phyloP scores from a whole-genome alignment of 1,139 yeast species.

The Pneumocystis canis region DNA sequence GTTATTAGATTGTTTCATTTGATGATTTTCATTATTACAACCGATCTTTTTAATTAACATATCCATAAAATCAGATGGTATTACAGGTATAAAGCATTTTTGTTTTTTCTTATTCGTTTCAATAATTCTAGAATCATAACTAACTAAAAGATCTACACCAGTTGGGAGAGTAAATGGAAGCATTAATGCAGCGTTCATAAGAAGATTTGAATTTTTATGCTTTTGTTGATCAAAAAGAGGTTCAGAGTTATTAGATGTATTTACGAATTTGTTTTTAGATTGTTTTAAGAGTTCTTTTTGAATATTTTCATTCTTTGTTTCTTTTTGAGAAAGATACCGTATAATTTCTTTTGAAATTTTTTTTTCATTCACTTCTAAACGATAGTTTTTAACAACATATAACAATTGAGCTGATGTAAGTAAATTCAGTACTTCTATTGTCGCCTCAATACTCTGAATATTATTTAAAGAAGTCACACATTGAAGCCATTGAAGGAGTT shows the following conservation, averaged over 20 bases:
- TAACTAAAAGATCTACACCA: constrained; percentile 26
- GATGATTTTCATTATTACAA: not conserved
- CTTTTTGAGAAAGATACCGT: constrained; percentile 12
- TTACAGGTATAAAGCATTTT: constrained; percentile 26
- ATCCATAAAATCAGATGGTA: constrained; percentile 28
- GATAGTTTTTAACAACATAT: constrained; percentile 59
- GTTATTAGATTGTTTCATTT: not conserved
- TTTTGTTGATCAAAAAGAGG: not conserved
- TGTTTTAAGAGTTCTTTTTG: not conserved
- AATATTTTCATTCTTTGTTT: constrained; percentile 11
- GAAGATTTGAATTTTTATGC: constrained; percentile 13
- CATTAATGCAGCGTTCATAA: constrained; percentile 8
- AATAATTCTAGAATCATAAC: constrained; percentile 32
- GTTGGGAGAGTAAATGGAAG: constrained; percentile 29
- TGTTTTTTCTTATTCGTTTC: constrained; percentile 26
- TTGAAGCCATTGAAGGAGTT: constrained; percentile 80
- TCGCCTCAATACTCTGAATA: constrained; percentile 41
- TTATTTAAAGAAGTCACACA: constrained; percentile 56
- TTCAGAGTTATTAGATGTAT: not conserved
- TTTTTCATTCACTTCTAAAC: constrained; percentile 69
- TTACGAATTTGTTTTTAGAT: constrained; percentile 3
- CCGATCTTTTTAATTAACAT: constrained; percentile 24
- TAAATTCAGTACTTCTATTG: constrained; percentile 30
- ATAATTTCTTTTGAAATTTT: constrained; percentile 25
- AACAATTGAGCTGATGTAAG: constrained; percentile 58